Evolutionary conservation across 2,329 filamentous ascomycete species (phyloP), one percentile per base, ranked within the genome.

Genomic region (Fusarium sp.): DNA sequence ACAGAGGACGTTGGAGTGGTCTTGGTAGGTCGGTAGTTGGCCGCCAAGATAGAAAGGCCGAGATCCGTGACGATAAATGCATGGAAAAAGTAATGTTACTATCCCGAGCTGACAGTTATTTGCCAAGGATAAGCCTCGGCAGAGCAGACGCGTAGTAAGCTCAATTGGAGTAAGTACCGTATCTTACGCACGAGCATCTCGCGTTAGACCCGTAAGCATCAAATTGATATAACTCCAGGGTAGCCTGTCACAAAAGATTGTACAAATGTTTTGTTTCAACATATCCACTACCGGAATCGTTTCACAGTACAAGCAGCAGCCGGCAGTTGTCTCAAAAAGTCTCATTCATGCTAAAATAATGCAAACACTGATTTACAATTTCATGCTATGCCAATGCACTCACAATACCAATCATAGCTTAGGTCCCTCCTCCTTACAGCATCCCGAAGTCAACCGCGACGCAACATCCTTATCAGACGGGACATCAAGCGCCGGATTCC

Each of bases 381-480:
- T 57, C 7, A 23, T 43, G 3, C 21, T 1, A 46, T 25, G 7
- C 12, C 5, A 21, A 23, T 7, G 2, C 9, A 4, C 18, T 13
- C n/a, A n/a, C n/a, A 33, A 33, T 33, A 33, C 32, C 32, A 33
- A 13, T 33, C 23, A 68, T 5, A 69, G 16, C 6, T 69, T 69
- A 0, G 65, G 47, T 9, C 32, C 32, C 3, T 68, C 66, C 2
- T 68, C 49, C 7, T 54, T 68, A 9, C 66, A 69, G 1, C 66
- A 69, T 13, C 66, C 66, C 3, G 37, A 40, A 2, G 66, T 64
- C 30, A 69, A 23, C 9, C 50, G 64, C 2, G 66, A 69, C 25
- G 64, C 64, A 21, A 69, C 16, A 23, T 69, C 66, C 18, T 57
- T 69, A 10, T 69, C 49, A 12, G 49, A 56, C 9, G 66, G 66